These are phyloP conservation scores for Stylosanthes scabra DNA, from an alignment of 331 rosid genomes.

Conservation along the genomic window DNA sequence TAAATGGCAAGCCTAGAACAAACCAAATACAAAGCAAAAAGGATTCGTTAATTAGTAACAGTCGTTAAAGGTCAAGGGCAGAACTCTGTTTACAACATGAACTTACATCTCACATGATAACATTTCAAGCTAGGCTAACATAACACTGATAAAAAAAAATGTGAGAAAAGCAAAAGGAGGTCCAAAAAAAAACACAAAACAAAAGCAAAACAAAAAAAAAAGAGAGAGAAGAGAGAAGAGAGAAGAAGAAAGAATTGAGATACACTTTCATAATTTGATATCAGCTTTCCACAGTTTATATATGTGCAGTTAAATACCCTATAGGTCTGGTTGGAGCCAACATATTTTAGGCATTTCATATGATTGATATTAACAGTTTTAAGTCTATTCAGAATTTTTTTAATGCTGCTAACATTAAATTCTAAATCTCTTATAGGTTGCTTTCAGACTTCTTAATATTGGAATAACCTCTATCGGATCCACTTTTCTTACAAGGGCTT, in stretches of 20 bases:
- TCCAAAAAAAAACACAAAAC: neutral
- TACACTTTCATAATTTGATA: conserved; percentile 17
- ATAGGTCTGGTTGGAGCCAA: conserved; percentile 22
- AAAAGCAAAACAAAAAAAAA: conserved; percentile 5
- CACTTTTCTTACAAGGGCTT: no score
- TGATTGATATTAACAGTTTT: neutral
- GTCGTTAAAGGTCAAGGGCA: neutral
- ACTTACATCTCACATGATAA: conserved; percentile 28
- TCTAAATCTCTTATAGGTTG: no score
- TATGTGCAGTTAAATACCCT: conserved; percentile 20
- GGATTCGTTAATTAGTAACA: neutral
- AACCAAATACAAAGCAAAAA: conserved; percentile 39
- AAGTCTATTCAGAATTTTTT: conserved; percentile 1
- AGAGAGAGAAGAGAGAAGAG: conserved; percentile 8
- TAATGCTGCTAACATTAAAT: no score
- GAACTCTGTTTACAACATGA: neutral
- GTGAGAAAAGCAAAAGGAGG: conserved; percentile 14
- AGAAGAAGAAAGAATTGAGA: neutral
- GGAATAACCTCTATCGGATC: no score
- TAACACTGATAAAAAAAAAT: conserved; percentile 23
- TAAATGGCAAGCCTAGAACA: conserved; percentile 87
- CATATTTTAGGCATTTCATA: conserved; percentile 4
- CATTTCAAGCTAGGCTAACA: conserved; percentile 5
- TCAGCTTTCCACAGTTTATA: conserved; percentile 14
- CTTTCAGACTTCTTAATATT: no score